phyloP scores from a whole-genome alignment of 768 basidiomycete genomes.

The Phaffia australis region DNA sequence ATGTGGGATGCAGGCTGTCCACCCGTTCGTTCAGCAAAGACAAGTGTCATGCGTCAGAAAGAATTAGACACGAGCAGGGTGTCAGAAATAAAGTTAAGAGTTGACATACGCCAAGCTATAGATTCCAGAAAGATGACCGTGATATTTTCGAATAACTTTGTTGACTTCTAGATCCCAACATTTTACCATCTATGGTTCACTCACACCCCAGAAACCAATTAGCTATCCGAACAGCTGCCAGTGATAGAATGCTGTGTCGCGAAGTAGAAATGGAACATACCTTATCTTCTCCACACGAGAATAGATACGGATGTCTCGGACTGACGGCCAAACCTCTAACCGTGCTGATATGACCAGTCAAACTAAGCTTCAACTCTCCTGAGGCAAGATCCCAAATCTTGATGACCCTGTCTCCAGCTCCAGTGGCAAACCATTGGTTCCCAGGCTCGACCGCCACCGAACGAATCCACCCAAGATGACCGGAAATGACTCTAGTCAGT shows the following conservation, averaged over 20 bases:
- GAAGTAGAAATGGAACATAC: slow-evolving; percentile 41
- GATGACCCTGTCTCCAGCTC: slow-evolving; percentile 93
- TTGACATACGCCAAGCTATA: slow-evolving; percentile 56
- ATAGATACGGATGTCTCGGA: slow-evolving; percentile 85
- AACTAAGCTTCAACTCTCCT: slow-evolving; percentile 89
- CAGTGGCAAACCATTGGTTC: slow-evolving; percentile 97
- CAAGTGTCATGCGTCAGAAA: too few relatives aligned
- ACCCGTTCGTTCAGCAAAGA: too few relatives aligned
- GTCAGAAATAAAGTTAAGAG: background rate
- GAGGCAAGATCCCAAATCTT: slow-evolving; percentile 98
- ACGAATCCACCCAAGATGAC: slow-evolving; percentile 95
- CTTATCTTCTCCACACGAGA: slow-evolving; percentile 97
- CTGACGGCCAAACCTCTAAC: slow-evolving; percentile 91
- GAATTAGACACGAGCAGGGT: background rate
- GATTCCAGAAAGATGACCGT: slow-evolving; percentile 96
- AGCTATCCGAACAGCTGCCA: background rate
- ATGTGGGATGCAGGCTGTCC: slow-evolving; percentile 71
- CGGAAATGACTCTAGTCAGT: slow-evolving; percentile 88
- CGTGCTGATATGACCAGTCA: slow-evolving; percentile 96
- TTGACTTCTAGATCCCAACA: slow-evolving; percentile 99
- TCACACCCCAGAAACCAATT: background rate
- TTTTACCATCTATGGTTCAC: slow-evolving; percentile 78
- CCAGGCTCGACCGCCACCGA: slow-evolving; percentile 94
- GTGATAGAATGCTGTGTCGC: background rate
- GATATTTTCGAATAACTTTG: slow-evolving; percentile 97